Conservation (phyloP, 768 basidiomycete species). For the Pleurotus djamor region DNA sequence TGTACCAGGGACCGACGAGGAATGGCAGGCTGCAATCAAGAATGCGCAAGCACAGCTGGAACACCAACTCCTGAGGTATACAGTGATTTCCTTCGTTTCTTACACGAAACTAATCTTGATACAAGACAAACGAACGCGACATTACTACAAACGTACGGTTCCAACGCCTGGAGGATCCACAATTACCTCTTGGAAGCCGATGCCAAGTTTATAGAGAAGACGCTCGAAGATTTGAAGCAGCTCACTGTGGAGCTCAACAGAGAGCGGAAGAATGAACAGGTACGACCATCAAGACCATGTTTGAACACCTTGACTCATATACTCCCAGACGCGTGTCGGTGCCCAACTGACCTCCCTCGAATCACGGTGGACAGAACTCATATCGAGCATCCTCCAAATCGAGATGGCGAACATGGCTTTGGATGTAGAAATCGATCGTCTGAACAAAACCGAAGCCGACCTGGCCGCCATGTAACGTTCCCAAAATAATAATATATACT, state of each 20-base stretch:
- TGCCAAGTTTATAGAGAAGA: slow-evolving; percentile 66
- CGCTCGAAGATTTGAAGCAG: slow-evolving; percentile 76
- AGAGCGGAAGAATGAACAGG: slow-evolving; percentile 85
- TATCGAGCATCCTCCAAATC: slow-evolving; percentile 88
- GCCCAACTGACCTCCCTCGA: slow-evolving; percentile 80
- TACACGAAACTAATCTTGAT: slow-evolving; percentile 6
- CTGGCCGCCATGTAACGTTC: slow-evolving; percentile 31
- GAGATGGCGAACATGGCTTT: slow-evolving; percentile 93
- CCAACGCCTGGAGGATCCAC: slow-evolving; percentile 90
- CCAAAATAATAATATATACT: too few species aligned
- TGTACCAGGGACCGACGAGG: slow-evolving; percentile 64
- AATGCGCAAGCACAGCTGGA: slow-evolving; percentile 84
- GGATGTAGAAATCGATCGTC: slow-evolving; percentile 72
- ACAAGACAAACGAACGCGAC: slow-evolving; percentile 79
- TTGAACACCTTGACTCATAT: slow-evolving; percentile 1
- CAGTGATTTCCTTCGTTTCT: too few species aligned
- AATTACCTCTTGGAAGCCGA: slow-evolving; percentile 86
- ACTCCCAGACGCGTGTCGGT: slow-evolving; percentile 67
- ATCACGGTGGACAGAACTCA: slow-evolving; percentile 89
- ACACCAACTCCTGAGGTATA: slow-evolving; percentile 84
- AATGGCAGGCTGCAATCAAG: slow-evolving; percentile 71
- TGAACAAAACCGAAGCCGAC: slow-evolving; percentile 61
- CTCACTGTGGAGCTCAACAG: slow-evolving; percentile 85
- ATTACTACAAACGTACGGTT: slow-evolving; percentile 81
- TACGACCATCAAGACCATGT: slow-evolving; percentile 20